A percentile compares a stretch with the other conserved stretches of the same genome.
These are phyloP conservation scores for Dalbergia cultrata DNA, from an alignment of 306 rosid genomes.

Conservation along the genomic window DNA sequence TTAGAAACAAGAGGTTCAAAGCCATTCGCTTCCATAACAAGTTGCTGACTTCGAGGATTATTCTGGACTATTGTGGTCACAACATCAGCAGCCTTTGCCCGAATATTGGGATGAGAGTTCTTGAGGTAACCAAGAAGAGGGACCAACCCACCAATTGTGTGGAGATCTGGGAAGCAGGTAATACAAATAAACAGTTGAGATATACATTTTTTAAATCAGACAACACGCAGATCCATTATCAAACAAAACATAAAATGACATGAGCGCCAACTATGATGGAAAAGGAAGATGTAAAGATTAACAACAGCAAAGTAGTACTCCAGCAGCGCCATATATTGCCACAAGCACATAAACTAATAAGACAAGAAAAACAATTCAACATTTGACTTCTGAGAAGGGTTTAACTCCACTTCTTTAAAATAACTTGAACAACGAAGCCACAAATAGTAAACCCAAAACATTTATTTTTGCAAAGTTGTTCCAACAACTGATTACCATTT, in stretches of 20 bases:
- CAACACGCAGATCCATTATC: neutral
- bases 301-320: neutral
- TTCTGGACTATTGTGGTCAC: conserved; percentile 93
- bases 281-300: neutral
- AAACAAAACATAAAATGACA: neutral
- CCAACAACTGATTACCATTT: neutral
- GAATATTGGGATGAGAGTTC: conserved; percentile 83
- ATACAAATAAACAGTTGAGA: conserved; percentile 41
- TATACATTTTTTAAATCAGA: neutral
- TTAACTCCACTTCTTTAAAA: neutral
- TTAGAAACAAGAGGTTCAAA: conserved; percentile 79
- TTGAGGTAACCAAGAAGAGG: conserved; percentile 87
- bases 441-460: neutral
- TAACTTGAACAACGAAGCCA: neutral
- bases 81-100: conserved; percentile 97
- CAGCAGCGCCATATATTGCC: neutral
- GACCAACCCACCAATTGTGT: conserved; percentile 86
- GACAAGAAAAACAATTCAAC: neutral
- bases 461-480: neutral
- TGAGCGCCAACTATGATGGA: neutral
- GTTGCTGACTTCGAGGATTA: conserved; percentile 84
- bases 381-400: neutral
- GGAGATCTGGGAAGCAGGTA: conserved; percentile 67
- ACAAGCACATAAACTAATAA: neutral
- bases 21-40: conserved; percentile 95